Evolutionary conservation across 306 rosid genomes (phyloP).

Genomic region (Aeschynomene evenia): DNA sequence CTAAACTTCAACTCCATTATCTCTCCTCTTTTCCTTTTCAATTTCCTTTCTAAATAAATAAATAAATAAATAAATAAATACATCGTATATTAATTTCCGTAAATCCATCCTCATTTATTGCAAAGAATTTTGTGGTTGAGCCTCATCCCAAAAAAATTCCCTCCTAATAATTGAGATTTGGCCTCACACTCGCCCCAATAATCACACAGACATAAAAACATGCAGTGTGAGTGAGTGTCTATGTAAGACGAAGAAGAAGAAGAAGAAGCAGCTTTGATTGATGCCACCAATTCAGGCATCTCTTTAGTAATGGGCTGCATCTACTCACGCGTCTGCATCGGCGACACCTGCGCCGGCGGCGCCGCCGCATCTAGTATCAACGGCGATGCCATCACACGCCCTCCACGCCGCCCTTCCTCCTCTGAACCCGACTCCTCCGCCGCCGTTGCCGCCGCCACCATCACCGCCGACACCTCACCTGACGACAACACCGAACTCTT

Average conservation of each 20-base stretch:
- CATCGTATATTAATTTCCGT: too few relatives aligned
- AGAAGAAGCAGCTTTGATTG: constrained; percentile 13
- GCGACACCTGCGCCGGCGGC: constrained; percentile 61
- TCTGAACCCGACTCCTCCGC: neutral
- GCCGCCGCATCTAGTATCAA: constrained; percentile 50
- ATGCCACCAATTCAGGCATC: constrained; percentile 46
- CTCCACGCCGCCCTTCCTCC: neutral
- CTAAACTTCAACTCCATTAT: too few relatives aligned
- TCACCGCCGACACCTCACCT: neutral
- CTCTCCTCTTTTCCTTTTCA: too few relatives aligned
- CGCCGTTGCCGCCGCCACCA: neutral
- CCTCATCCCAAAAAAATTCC: neutral
- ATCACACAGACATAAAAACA: too few relatives aligned
- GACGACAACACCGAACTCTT: constrained; percentile 43
- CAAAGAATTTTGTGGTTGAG: neutral
- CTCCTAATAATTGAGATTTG: neutral
- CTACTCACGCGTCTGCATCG: constrained; percentile 80
- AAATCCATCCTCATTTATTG: neutral
- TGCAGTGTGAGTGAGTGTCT: neutral
- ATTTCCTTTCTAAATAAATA: too few relatives aligned
- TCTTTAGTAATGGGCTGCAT: constrained; percentile 84
- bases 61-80: too few relatives aligned
- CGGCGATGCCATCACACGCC: constrained; percentile 31
- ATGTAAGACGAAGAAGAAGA: neutral
- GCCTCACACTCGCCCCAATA: neutral